phyloP scores from a whole-genome alignment of 768 basidiomycete species.

The Exidia glandulosa region DNA sequence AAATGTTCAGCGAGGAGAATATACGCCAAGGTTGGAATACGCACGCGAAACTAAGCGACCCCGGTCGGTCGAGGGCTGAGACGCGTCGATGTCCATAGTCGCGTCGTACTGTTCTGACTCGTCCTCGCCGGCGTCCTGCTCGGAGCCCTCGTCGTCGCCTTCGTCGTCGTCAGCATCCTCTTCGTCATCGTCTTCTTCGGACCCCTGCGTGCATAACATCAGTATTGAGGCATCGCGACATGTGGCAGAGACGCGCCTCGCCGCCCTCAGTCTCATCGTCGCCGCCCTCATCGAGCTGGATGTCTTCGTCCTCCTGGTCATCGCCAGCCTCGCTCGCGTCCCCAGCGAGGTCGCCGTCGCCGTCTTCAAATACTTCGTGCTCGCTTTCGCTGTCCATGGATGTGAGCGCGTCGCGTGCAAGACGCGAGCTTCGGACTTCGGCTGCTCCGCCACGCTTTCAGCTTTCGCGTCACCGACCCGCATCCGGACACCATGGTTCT shows the following conservation, averaged over 20 bases:
- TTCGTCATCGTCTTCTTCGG: conserved; percentile 10
- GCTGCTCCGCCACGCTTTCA: too few relatives aligned
- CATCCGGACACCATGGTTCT: conserved; percentile 65
- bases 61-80: not conserved
- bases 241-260: conserved; percentile 39
- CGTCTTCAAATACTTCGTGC: conserved; percentile 33
- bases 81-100: not conserved
- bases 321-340: conserved; percentile 48
- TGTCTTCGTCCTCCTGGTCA: conserved; percentile 14
- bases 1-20: not conserved
- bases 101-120: conserved; percentile 1
- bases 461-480: not conserved
- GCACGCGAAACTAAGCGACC: not conserved
- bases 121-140: conserved; percentile 7
- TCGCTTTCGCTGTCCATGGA: conserved; percentile 53
- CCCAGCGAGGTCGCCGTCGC: conserved; percentile 43
- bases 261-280: conserved; percentile 63
- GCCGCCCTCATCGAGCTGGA: conserved; percentile 21
- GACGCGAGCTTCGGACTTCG: too few relatives aligned
- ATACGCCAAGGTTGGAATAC: not conserved
- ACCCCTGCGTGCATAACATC: conserved; percentile 20
- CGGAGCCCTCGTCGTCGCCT: conserved; percentile 43
- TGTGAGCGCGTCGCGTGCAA: not conserved
- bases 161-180: conserved; percentile 8
- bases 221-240: not conserved